Base-by-base conservation (phyloP, 78 protist species). In the Dictyostelium citrinum region DNA sequence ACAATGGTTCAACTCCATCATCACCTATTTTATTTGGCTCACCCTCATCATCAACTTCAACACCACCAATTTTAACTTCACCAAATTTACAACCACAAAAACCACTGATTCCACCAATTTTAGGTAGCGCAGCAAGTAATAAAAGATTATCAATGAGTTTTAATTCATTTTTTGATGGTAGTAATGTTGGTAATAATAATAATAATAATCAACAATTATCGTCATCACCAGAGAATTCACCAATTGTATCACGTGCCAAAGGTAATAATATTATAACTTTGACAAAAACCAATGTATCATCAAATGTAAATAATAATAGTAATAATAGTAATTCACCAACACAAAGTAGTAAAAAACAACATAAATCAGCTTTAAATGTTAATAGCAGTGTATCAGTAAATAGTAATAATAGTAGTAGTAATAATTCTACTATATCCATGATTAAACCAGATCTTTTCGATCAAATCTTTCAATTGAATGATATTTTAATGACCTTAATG, bases 291-390 rank as follows among this genome's bases (percentile, higher is more conserved):
- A 33, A 45, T 77, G 55, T 77, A 37, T 29, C 81, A 74, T 37
- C 22, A n/a, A 33, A 31, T 55, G 51, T 61, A 22, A 81, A 70
- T 64, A 46, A 71, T 67, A 67, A 70, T 64, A 46, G 46, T 67
- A 67, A n/a, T 72, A 72, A 39, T 74, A 74, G 55, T 74, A 74
- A 39, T 74, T 35, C 39, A 20, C 70, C 90, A 82, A 55, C 61
- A 7, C 79, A 24, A 84, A 27, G 71, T 74, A 17, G 70, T 35
- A 67, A 55, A 84, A 71, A 46, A 80, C 84, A 29, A 55, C 71
- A 55, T 35, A 46, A 80, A 83, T 41, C 27, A 27, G 64, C 33
- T 14, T 64, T 43, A 71, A 46, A 46, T 27, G 33, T 27, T 20
- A 78, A 78, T 27, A 46, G 24, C 11, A 77, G 2, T 39, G 60